Base-by-base conservation (phyloP, 2,329 filamentous ascomycete genomes). In the Claviceps digitariae region DNA sequence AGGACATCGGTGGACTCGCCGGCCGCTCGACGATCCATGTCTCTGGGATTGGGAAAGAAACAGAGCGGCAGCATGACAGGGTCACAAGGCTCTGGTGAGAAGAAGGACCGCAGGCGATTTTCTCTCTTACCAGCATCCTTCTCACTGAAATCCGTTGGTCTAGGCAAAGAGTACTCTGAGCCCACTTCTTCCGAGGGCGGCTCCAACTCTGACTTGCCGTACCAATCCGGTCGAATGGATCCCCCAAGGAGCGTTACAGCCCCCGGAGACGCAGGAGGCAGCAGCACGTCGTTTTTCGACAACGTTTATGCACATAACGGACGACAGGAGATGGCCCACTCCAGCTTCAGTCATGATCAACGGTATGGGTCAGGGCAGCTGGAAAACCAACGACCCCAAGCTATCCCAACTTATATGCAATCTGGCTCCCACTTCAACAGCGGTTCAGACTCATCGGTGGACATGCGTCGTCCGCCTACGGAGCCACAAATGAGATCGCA, bases 1-100 rank as follows among this genome's bases (percentile, higher is more conserved):
- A 75, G 86, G 48, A 73, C 75, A 43, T 90, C 86, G 1, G 80
- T 87, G 62, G 87, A 90, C 59, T 90, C 84, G 3, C 74, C 74
- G 57, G 71, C 70, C 20, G 81, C 81, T 34, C 79, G 86, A 25
- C 80, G 84, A 47, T 89, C 86, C 0, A 84, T 87, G 63, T 84
- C 84, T 1, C 71, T 86, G 48, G 82, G 80, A 1, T 74, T 86
- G 20, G 80, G 79, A 43, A 86, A 83, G 72, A 89, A 87, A 72
- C 74, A 76, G 57, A 87, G 82, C 61, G 84, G 84, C 56, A 83
- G 82, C 63, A 78, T 84, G 51, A 61, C 62, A 34, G 79, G 77
- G 13, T 81, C 78, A 4, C 78, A 81, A 60, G 69, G 64, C 46
- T 74, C 81, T 60, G 64, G 73, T 54, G 75, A 85, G 69, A 82